These are phyloP conservation scores for Elsinoe necatrix DNA, from an alignment of 2,329 filamentous ascomycete species.

Conservation along the genomic window DNA sequence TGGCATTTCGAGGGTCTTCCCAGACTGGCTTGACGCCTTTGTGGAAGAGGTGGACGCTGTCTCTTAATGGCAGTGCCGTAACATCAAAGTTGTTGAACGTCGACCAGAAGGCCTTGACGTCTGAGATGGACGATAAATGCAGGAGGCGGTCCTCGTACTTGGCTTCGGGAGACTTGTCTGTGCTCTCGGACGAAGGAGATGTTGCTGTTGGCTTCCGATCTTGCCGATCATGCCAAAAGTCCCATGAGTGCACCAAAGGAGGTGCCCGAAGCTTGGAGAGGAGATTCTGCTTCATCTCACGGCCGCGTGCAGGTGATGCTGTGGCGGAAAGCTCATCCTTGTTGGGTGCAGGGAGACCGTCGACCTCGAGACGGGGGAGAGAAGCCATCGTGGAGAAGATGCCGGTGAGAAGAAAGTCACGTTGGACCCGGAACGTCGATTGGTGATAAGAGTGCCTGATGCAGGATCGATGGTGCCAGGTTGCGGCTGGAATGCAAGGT, in stretches of 20 bases:
- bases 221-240: conserved; percentile 45
- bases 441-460: background rate
- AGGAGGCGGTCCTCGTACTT: conserved; percentile 40
- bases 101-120: conserved; percentile 43
- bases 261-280: conserved; percentile 37
- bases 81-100: conserved; percentile 65
- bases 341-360: conserved; percentile 53
- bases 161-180: background rate
- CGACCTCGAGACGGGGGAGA: conserved; percentile 21
- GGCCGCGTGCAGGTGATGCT: conserved; percentile 64
- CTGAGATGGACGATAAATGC: conserved; percentile 38
- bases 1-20: conserved; percentile 78
- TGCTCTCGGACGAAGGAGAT: conserved; percentile 6
- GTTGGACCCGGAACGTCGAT: background rate
- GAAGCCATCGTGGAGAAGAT: conserved; percentile 22
- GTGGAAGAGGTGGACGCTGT: conserved; percentile 68
- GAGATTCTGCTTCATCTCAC: conserved; percentile 55
- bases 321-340: conserved; percentile 53
- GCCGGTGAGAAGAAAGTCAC: background rate
- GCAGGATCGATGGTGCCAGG: background rate
- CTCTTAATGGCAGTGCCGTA: conserved; percentile 60
- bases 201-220: conserved; percentile 24
- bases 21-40: conserved; percentile 72
- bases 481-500: conserved; percentile 10
- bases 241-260: conserved; percentile 44